Evolutionary conservation across 1,139 yeast species (phyloP), one percentile per base, ranked within the genome.

Genomic region (Spencermartinsiella ligniputridi): DNA sequence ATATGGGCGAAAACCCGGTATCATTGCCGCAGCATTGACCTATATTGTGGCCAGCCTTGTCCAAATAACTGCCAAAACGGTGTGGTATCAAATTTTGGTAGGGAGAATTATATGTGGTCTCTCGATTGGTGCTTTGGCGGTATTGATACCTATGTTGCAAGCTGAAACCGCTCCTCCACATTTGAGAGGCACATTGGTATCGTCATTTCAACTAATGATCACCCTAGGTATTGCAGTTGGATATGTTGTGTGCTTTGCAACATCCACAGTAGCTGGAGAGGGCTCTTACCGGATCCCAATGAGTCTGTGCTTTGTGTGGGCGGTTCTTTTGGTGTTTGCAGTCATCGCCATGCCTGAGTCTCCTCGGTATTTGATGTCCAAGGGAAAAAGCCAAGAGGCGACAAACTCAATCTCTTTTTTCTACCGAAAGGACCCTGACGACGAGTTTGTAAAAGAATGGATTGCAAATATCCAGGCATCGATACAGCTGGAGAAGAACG

Each of bases 291-390:
- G 87, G 67, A 72, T 83, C 51, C 85, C 88, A 47, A 67, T 75
- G 51, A 77, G 71, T 22, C 56, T 75, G 44, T 67, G 72, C 50
- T 70, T 74, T 57, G 63, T 67, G 40, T 72, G 74, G 74, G 73
- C 75, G 17, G 46, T 67, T 50, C 52, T 71, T 15, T 58, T 67
- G 20, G 56, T 71, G 41, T 54, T 63, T 37, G 92, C 86, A 62
- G 76, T 83, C 78, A 55, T 73, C 40, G 70, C 81, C 57, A 76
- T 83, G 65, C 95, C 95, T 47, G 95, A 85, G 67, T 80, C 92
- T 35, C 90, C 95, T 54, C 77, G 95, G 68, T 85, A 69, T 67
- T 73, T 75, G 61, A 74, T 82, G 51, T 76, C 79, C 50, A 69
- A 63, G 42, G 78, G 73, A 51, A 67, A 68, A 47, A 66, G 76